Evolutionary conservation across 495 filamentous ascomycete species (phyloP), one percentile per base, ranked within the genome.

Genomic region (Lindgomyces ingoldianus): DNA sequence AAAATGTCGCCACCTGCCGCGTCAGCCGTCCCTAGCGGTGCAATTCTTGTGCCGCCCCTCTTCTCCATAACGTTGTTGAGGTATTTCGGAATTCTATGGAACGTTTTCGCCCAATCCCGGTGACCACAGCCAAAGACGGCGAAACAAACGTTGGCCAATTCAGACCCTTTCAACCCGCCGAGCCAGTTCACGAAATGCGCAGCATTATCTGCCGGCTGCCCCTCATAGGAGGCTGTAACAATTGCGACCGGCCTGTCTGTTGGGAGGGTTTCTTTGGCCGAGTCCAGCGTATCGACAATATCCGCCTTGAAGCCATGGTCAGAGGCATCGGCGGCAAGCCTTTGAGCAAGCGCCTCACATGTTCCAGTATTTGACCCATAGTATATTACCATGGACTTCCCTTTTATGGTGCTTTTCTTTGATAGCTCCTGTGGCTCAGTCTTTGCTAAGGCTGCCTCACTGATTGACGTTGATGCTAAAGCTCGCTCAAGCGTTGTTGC

Each of bases 351-450:
- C 12, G 57, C 57, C 25, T 91, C 87, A 69, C 89, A 93, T 12
- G 89, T 93, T 2, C 89, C 89, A 3, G 84, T 85, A 64, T 92
- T 91, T 14, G 84, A 87, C 16, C 89, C 89, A 64, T 86, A 92
- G 29, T 85, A 81, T n/a, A 92, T 84, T 39, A 80, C 81, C 70
- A 92, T 81, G 0, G 77, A 78, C 61, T 80, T 80, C 3, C 59
- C 64, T 18, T 63, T 51, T 0, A 42, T n/a, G 2, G 29, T 18
- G 14, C 56, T 54, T 12, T 30, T 56, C 27, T 68, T 64, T 3
- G 50, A 21, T 1, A 27, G 14, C 21, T 0, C 55, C 65, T 54
- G 64, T 70, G 16, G 64, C 33, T 53, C 75, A 73, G 18, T 55
- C 22, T 70, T 66, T 16, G 60, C 57, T 21, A 63, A 49, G 54